Evolutionary conservation across 768 basidiomycete species (phyloP).

Genomic region (Trametes sanguinea): DNA sequence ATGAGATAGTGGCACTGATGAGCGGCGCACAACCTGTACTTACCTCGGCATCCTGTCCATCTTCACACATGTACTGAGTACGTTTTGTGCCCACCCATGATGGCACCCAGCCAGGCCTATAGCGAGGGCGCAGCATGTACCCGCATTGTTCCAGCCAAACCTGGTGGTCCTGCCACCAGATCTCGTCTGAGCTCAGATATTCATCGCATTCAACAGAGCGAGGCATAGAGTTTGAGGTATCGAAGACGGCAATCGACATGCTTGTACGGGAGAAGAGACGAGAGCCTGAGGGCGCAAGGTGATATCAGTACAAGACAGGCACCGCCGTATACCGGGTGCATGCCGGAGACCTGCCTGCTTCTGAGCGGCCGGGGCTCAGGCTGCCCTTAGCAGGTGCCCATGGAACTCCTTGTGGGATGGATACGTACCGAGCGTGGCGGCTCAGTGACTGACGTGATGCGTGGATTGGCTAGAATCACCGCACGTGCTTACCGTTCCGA

Average conservation of each 20-base stretch:
- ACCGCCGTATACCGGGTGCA: too few species aligned
- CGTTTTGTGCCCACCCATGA: slow-evolving; percentile 25
- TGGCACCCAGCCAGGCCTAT: slow-evolving; percentile 30
- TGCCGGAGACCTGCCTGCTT: slow-evolving; percentile 36
- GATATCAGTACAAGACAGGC: too few species aligned
- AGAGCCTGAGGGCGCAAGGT: too few species aligned
- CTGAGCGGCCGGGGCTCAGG: slow-evolving; percentile 26
- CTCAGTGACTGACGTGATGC: not conserved
- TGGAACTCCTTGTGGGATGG: not conserved
- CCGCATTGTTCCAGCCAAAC: slow-evolving; percentile 21
- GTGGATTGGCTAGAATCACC: too few species aligned
- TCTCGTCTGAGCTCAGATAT: not conserved
- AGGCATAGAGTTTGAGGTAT: too few species aligned
- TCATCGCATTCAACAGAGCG: too few species aligned
- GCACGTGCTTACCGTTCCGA: too few species aligned
- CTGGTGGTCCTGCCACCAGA: slow-evolving; percentile 18
- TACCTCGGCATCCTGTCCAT: not conserved
- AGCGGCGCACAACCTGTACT: not conserved
- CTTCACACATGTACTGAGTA: slow-evolving; percentile 4
- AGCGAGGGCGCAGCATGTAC: slow-evolving; percentile 29
- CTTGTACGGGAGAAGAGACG: too few species aligned
- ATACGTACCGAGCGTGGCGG: not conserved
- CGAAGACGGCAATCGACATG: too few species aligned
- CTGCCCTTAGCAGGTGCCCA: slow-evolving; percentile 22
- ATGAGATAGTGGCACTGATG: too few species aligned